phyloP scores from a whole-genome alignment of 352 stramenopile genomes.

The Globisporangium viniferum region DNA sequence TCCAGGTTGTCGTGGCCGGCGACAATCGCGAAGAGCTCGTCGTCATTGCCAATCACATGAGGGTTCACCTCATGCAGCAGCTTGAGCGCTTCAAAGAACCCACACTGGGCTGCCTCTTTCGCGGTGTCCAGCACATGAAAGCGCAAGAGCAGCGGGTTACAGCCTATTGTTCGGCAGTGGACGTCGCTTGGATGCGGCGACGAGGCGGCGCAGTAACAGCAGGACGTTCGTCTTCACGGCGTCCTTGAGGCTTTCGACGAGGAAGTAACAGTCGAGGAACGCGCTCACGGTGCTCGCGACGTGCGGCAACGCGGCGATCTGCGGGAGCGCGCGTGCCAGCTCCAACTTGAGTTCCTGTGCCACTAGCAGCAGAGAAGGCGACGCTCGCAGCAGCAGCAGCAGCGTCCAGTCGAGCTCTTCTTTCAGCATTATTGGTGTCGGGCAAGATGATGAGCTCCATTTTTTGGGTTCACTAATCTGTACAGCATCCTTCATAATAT shows the following conservation, averaged over 20 bases:
- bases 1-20: neutral
- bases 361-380: neutral
- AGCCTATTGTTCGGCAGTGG: neutral
- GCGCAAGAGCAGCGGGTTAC: neutral
- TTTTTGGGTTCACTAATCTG: too few species aligned
- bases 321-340: neutral
- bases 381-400: neutral
- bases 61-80: neutral
- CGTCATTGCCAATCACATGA: neutral
- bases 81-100: neutral
- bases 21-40: neutral
- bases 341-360: neutral
- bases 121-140: neutral
- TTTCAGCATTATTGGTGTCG: too few species aligned
- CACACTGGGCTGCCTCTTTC: neutral
- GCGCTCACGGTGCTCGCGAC: neutral
- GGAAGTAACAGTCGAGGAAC: neutral
- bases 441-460: too few species aligned
- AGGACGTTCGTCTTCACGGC: neutral
- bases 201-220: neutral
- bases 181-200: neutral
- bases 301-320: neutral
- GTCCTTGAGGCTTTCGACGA: neutral
- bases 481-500: too few species aligned
- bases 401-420: neutral